Evolutionary conservation across 2,329 filamentous ascomycete species (phyloP).

Genomic region (Drechslerella stenobrocha): DNA sequence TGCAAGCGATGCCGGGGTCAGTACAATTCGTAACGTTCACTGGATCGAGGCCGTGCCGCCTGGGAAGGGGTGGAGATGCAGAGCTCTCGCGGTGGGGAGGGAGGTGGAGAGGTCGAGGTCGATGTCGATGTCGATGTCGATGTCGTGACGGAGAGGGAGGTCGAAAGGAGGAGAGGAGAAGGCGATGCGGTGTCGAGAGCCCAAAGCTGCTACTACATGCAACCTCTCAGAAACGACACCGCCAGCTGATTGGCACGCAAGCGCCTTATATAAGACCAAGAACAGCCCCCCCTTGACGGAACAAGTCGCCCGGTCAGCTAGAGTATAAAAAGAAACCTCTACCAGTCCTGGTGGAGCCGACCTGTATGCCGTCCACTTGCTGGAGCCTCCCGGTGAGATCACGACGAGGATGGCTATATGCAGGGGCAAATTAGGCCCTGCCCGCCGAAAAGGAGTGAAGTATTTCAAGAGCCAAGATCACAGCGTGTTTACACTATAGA

Average conservation of each 20-base stretch:
- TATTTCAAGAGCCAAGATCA: too few relatives aligned
- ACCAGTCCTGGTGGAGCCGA: not conserved
- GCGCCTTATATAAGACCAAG: not conserved
- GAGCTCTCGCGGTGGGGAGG: not conserved
- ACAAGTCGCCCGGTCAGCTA: too few relatives aligned
- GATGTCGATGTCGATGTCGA: slow-evolving; percentile 5
- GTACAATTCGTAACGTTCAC: too few relatives aligned
- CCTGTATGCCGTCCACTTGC: not conserved
- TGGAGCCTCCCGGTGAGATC: too few relatives aligned
- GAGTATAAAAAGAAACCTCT: too few relatives aligned
- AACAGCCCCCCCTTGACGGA: not conserved
- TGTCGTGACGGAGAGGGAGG: not conserved
- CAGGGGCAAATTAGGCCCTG: slow-evolving; percentile 48
- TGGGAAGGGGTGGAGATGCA: not conserved
- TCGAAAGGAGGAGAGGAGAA: not conserved
- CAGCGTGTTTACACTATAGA: too few relatives aligned
- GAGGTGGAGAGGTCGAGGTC: slow-evolving; percentile 7
- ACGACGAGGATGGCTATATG: slow-evolving; percentile 15
- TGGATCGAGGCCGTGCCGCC: too few relatives aligned
- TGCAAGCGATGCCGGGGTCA: too few relatives aligned
- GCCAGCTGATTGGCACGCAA: not conserved
- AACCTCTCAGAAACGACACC: not conserved
- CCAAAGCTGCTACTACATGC: not conserved
- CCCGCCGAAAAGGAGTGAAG: too few relatives aligned
- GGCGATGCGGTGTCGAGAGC: not conserved